Conservation (phyloP, 2,329 filamentous ascomycete genomes). For the Fusarium sp. region DNA sequence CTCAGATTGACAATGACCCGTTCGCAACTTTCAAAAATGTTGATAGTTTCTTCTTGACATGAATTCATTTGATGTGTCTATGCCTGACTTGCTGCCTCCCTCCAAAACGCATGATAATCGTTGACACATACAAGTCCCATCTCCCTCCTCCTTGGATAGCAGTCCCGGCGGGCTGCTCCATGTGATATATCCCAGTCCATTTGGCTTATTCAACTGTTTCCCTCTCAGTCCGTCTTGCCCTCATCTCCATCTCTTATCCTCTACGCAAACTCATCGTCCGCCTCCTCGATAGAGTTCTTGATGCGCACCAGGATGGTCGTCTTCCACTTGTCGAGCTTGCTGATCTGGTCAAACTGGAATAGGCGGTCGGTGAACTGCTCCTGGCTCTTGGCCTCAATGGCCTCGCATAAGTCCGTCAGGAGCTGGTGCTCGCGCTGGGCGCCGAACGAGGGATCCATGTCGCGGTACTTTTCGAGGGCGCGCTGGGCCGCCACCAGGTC, state of each 20-base stretch:
- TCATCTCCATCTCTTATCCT: background rate
- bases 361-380: constrained; percentile 88
- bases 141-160: constrained; percentile 18
- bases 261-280: constrained; percentile 58
- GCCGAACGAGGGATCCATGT: constrained; percentile 81
- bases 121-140: constrained; percentile 8
- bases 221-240: background rate
- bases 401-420: constrained; percentile 79
- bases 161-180: constrained; percentile 13
- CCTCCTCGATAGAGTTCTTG: constrained; percentile 82
- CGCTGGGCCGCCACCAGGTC: constrained; percentile 84
- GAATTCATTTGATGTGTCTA: constrained; percentile 22
- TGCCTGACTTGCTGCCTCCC: constrained; percentile 9
- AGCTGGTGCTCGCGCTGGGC: constrained; percentile 85
- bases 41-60: background rate
- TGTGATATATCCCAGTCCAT: constrained; percentile 34
- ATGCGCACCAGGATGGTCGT: constrained; percentile 84
- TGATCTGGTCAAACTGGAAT: constrained; percentile 91
- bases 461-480: constrained; percentile 84
- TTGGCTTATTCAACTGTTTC: constrained; percentile 1
- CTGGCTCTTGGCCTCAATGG: constrained; percentile 81
- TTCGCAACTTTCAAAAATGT: background rate
- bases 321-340: constrained; percentile 98
- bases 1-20: background rate
- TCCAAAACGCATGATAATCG: constrained; percentile 8